These are phyloP conservation scores for Kodamaea kakaduensis DNA, from an alignment of 805 yeast species.

Conservation along the genomic window DNA sequence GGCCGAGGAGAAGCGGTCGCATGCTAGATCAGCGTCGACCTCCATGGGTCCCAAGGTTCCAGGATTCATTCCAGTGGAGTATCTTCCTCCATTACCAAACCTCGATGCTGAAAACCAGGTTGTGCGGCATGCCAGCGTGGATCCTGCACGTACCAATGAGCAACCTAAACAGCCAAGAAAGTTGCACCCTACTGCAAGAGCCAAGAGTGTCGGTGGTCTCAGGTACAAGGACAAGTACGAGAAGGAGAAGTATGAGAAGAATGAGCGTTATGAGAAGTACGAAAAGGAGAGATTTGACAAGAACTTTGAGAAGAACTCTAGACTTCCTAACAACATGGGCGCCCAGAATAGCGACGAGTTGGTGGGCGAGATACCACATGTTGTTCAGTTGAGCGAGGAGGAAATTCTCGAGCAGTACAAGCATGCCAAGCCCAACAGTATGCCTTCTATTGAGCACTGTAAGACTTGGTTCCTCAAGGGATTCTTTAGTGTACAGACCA, in stretches of 20 bases:
- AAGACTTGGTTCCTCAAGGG: slow-evolving; percentile 88
- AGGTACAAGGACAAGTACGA: slow-evolving; percentile 58
- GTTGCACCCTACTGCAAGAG: slow-evolving; percentile 80
- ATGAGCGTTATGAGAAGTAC: slow-evolving; percentile 15
- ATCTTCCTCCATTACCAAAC: slow-evolving; percentile 43
- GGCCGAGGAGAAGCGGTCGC: slow-evolving; percentile 10
- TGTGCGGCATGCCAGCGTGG: slow-evolving; percentile 8
- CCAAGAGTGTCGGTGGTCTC: slow-evolving; percentile 79
- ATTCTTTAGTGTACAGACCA: slow-evolving; percentile 90
- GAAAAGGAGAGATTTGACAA: slow-evolving; percentile 12
- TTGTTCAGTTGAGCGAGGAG: slow-evolving; percentile 38
- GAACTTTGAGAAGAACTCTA: not conserved
- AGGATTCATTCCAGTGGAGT: slow-evolving; percentile 41
- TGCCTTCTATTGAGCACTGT: slow-evolving; percentile 94
- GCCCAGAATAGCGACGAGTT: slow-evolving; percentile 45
- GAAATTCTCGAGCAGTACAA: slow-evolving; percentile 41
- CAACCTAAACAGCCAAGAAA: slow-evolving; percentile 16
- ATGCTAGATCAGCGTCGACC: slow-evolving; percentile 22
- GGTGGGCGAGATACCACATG: slow-evolving; percentile 21
- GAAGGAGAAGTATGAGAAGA: slow-evolving; percentile 6
- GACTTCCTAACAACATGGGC: slow-evolving; percentile 40
- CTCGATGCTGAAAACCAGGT: slow-evolving; percentile 27
- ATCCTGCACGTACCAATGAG: not conserved
- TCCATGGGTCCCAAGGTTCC: slow-evolving; percentile 23
- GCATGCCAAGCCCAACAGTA: slow-evolving; percentile 65